Conservation (phyloP, 2,329 filamentous ascomycete genomes). For the Mollisiaceae sp. region DNA sequence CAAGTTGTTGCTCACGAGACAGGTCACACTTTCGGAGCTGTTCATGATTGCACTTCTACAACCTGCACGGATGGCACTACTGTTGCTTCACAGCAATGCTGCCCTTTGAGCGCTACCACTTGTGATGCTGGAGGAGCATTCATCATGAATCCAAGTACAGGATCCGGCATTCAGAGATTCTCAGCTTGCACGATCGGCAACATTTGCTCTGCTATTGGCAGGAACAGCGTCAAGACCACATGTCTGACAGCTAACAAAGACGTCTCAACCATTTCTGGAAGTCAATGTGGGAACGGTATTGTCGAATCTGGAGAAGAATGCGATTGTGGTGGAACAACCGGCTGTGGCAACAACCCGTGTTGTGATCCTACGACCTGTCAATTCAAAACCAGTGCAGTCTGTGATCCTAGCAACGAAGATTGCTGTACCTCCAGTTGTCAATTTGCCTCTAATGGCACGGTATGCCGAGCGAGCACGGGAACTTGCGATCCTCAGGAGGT, state of each 20-base stretch:
- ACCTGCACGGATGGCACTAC: conserved; percentile 68
- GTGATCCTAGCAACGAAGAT: conserved; percentile 81
- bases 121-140: conserved; percentile 81
- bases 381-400: conserved; percentile 74
- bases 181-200: conserved; percentile 91
- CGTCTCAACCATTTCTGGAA: conserved; percentile 79
- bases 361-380: conserved; percentile 88
- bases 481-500: conserved; percentile 84
- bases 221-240: conserved; percentile 73
- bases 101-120: conserved; percentile 68
- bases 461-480: conserved; percentile 82
- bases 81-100: conserved; percentile 71
- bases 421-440: conserved; percentile 74
- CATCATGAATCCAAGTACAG: conserved; percentile 96
- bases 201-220: conserved; percentile 83
- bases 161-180: conserved; percentile 74
- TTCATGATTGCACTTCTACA: conserved; percentile 83
- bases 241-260: conserved; percentile 89
- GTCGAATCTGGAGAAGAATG: conserved; percentile 94
- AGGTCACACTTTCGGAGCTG: conserved; percentile 93
- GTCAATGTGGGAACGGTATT: conserved; percentile 94
- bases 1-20: conserved; percentile 95
- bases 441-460: conserved; percentile 67
- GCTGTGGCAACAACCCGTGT: conserved; percentile 78
- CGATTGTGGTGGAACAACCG: conserved; percentile 81